phyloP scores from a whole-genome alignment of 176 grass and related monocot genomes.

The Oryza officinalis region DNA sequence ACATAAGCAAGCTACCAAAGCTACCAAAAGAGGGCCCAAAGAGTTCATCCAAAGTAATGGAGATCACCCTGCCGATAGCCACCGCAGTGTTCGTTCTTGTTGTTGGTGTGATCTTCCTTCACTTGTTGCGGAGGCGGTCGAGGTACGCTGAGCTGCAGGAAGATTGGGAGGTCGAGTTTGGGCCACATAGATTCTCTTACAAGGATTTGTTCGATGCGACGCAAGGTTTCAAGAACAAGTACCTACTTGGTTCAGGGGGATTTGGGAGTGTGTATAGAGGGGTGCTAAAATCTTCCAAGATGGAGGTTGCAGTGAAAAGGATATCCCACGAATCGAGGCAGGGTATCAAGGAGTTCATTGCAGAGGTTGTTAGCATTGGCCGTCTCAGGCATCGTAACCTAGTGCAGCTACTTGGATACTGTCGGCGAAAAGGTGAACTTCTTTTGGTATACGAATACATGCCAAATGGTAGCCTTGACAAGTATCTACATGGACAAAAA shows the following conservation, averaged over 20 bases:
- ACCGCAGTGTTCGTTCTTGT: neutral
- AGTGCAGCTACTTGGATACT: too few species aligned
- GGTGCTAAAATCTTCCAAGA: neutral
- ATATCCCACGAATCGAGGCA: slow-evolving; percentile 30
- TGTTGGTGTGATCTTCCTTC: neutral
- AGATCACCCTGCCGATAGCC: neutral
- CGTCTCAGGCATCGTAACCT: too few species aligned
- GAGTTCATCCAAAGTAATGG: neutral
- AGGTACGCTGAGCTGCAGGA: slow-evolving; percentile 6
- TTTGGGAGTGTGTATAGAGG: slow-evolving; percentile 39
- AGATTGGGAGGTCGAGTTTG: neutral
- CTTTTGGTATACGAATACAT: neutral
- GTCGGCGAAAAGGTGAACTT: too few species aligned
- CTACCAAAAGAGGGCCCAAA: neutral
- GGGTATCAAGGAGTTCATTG: neutral
- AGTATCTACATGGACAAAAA: neutral
- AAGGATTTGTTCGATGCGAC: slow-evolving; percentile 30
- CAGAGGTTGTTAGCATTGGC: too few species aligned
- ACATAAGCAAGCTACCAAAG: neutral
- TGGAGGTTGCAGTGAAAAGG: slow-evolving; percentile 27
- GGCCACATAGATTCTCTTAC: slow-evolving; percentile 24
- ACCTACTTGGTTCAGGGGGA: neutral
- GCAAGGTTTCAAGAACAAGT: slow-evolving; percentile 6
- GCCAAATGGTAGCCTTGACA: neutral
- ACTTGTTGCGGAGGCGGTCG: neutral